Conservation (phyloP, 2,329 filamentous ascomycete genomes). For the Apiospora arundinis region DNA sequence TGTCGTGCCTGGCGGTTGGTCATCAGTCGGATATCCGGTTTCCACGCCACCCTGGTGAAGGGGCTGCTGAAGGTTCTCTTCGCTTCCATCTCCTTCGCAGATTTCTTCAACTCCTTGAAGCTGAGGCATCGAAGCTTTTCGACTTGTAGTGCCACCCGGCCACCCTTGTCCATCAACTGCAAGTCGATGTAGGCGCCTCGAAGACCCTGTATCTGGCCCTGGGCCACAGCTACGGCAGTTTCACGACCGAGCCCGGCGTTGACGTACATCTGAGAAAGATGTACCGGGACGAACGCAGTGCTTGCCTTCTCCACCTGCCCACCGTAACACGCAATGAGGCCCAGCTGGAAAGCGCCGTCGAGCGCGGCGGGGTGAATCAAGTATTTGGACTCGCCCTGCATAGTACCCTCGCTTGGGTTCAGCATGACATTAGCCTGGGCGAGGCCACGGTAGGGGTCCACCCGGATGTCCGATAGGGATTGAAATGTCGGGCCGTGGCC, state of each 20-base stretch:
- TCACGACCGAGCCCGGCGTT: not conserved
- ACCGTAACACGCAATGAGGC: conserved; percentile 30
- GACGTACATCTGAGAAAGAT: conserved; percentile 29
- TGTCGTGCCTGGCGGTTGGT: conserved; percentile 25
- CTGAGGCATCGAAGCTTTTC: conserved; percentile 25
- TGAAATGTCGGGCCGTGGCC: conserved; percentile 27
- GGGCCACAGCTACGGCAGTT: conserved; percentile 19
- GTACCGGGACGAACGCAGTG: conserved; percentile 29
- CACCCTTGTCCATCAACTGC: conserved; percentile 26
- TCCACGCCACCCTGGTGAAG: conserved; percentile 28
- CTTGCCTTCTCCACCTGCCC: conserved; percentile 26
- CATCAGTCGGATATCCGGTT: conserved; percentile 33
- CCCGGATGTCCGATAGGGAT: conserved; percentile 21
- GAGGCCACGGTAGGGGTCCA: conserved; percentile 22
- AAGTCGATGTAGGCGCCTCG: conserved; percentile 26
- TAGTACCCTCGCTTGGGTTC: conserved; percentile 23
- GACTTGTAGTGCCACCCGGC: conserved; percentile 24
- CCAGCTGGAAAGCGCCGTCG: conserved; percentile 30
- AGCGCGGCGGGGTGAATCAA: conserved; percentile 32
- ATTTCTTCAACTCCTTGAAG: conserved; percentile 16
- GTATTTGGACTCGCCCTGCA: conserved; percentile 31
- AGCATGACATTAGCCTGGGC: conserved; percentile 25
- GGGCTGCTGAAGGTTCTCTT: conserved; percentile 29
- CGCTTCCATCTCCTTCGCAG: conserved; percentile 13
- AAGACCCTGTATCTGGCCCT: conserved; percentile 25